phyloP scores from a whole-genome alignment of 2,329 filamentous ascomycete species.

The Sphaerostilbella broomeana region DNA sequence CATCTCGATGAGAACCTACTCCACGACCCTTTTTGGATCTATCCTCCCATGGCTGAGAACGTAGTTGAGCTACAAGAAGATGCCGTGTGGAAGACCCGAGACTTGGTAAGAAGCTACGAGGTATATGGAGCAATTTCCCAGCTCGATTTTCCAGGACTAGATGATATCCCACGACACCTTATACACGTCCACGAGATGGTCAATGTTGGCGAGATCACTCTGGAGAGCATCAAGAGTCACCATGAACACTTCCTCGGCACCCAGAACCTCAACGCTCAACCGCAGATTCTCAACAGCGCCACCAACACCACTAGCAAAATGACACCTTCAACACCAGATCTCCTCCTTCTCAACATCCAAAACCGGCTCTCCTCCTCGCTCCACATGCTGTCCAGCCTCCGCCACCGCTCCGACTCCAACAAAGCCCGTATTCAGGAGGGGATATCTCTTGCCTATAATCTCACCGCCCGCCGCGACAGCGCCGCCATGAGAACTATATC shows the following conservation, averaged over 20 bases:
- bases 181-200: conserved; percentile 40
- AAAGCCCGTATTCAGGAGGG: conserved; percentile 45
- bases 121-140: conserved; percentile 10
- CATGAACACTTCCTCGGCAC: conserved; percentile 20
- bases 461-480: conserved; percentile 39
- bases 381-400: conserved; percentile 29
- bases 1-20: conserved; percentile 10
- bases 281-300: too few relatives aligned
- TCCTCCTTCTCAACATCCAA: conserved; percentile 19
- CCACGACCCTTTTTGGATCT: conserved; percentile 32
- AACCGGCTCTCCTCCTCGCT: conserved; percentile 27
- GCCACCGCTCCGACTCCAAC: conserved; percentile 32
- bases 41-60: conserved; percentile 24
- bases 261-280: not conserved
- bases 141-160: conserved; percentile 30
- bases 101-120: conserved; percentile 30
- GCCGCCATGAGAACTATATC: conserved; percentile 46
- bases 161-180: conserved; percentile 37
- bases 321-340: not conserved
- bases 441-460: conserved; percentile 46
- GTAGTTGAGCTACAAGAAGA: conserved; percentile 27
- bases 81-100: conserved; percentile 35
- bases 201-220: conserved; percentile 26
- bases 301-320: not conserved
- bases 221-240: conserved; percentile 26